phyloP scores from a whole-genome alignment of 257 asterid genomes.

The Nicotiana paniculata region DNA sequence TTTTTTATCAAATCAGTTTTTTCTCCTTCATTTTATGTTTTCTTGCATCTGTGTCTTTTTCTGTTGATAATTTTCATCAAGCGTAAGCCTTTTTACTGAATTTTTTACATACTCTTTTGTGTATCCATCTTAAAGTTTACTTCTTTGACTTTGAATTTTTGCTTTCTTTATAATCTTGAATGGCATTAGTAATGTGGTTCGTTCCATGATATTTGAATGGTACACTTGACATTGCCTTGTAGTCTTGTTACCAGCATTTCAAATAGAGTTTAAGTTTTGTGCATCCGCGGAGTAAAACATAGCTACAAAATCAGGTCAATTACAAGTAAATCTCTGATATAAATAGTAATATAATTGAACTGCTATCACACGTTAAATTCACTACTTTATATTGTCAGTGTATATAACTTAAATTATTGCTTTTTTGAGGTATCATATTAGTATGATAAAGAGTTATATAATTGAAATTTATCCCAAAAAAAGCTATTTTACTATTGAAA shows the following conservation, averaged over 20 bases:
- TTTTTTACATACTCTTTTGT: neutral
- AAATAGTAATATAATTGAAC: too few species aligned
- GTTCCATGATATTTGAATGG: neutral
- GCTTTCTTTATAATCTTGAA: neutral
- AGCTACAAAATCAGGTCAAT: too few species aligned
- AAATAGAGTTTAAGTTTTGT: too few species aligned
- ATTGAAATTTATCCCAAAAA: neutral
- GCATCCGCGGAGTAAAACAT: too few species aligned
- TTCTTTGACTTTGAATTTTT: neutral
- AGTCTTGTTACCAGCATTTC: neutral
- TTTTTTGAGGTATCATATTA: neutral
- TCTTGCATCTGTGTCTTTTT: slow-evolving; percentile 37
- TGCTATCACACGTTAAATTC: too few species aligned
- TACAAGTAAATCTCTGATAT: too few species aligned
- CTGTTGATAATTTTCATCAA: slow-evolving; percentile 59
- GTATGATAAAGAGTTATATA: neutral
- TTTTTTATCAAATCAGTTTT: slow-evolving; percentile 25
- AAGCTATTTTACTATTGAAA: neutral
- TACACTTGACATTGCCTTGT: neutral
- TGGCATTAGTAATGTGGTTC: neutral
- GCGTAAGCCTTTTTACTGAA: slow-evolving; percentile 49
- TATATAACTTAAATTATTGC: neutral
- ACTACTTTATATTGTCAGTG: too few species aligned
- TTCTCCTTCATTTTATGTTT: slow-evolving; percentile 36
- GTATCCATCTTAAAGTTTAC: neutral